phyloP scores from a whole-genome alignment of 2,329 filamentous ascomycete genomes.

The Cercospora nicotianae region DNA sequence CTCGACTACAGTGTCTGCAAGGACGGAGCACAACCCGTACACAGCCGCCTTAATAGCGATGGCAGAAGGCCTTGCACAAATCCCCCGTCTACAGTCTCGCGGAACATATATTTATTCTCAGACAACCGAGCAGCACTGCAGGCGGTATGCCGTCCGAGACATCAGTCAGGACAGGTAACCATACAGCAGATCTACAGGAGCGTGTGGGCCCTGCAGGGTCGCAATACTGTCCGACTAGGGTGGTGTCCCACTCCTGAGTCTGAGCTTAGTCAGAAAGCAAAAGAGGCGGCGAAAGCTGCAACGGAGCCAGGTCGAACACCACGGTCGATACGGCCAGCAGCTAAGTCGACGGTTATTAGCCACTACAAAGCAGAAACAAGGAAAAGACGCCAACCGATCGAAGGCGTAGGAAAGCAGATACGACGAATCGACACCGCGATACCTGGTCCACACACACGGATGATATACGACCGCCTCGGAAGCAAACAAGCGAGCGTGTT shows the following conservation, averaged over 20 bases:
- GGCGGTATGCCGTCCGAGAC: no score
- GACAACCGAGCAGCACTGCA: no score
- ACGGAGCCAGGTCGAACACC: not conserved
- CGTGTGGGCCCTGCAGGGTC: no score
- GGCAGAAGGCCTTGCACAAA: not conserved
- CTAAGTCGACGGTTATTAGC: not conserved
- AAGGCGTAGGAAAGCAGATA: not conserved
- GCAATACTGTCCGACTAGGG: no score
- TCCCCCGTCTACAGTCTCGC: no score
- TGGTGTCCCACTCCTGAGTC: no score
- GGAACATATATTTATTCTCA: no score
- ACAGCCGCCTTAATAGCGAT: not conserved
- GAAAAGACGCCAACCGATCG: not conserved
- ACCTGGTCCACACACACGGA: not conserved
- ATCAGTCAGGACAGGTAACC: no score
- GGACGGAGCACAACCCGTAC: not conserved
- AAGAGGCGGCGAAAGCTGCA: no score
- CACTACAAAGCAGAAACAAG: not conserved
- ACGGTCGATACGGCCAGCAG: not conserved
- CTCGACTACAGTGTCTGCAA: not conserved
- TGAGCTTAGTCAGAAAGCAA: no score
- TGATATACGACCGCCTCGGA: not conserved
- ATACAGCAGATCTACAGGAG: no score
- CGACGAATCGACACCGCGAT: not conserved
- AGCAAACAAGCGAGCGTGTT: no score